phyloP scores from a whole-genome alignment of 139 green algal genomes.

The Micromonas pusilla region DNA sequence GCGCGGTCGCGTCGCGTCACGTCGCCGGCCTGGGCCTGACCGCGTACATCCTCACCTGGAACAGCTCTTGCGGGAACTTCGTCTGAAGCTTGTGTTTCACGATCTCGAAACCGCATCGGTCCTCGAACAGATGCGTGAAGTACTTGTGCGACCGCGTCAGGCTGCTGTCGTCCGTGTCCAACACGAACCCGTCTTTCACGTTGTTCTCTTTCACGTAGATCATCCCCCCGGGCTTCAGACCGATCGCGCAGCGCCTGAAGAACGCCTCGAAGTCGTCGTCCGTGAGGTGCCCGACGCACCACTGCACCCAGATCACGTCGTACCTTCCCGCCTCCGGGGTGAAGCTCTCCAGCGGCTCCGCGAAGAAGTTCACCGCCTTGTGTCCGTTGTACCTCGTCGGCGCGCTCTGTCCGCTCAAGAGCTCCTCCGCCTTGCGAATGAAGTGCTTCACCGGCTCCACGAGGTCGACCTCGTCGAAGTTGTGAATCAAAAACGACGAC shows the following conservation, averaged over 20 bases:
- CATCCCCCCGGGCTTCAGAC: slow-evolving; percentile 66
- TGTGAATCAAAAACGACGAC: slow-evolving; percentile 73
- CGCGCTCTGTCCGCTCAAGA: not conserved
- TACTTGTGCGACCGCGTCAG: slow-evolving; percentile 54
- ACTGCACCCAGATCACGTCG: slow-evolving; percentile 77
- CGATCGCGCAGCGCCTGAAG: slow-evolving; percentile 52
- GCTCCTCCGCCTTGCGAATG: slow-evolving; percentile 6
- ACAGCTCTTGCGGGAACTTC: slow-evolving; percentile 40
- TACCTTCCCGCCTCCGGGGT: slow-evolving; percentile 53
- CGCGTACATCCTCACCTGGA: slow-evolving; percentile 67
- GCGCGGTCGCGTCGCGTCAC: not conserved
- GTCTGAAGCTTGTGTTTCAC: not conserved
- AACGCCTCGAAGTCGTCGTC: slow-evolving; percentile 76
- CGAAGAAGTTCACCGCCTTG: slow-evolving; percentile 28
- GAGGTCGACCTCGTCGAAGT: slow-evolving; percentile 83
- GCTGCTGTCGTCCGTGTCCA: slow-evolving; percentile 82
- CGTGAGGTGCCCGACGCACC: slow-evolving; percentile 85
- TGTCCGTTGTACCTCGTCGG: not conserved
- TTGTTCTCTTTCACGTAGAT: slow-evolving; percentile 96
- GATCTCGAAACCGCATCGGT: not conserved
- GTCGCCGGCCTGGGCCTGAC: slow-evolving; percentile 37
- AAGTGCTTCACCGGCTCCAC: slow-evolving; percentile 55
- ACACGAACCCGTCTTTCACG: slow-evolving; percentile 63
- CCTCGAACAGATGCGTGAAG: slow-evolving; percentile 20
- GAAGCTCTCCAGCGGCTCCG: slow-evolving; percentile 42